Base-by-base conservation (phyloP, 2,329 filamentous ascomycete species). In the Xylaria digitata region DNA sequence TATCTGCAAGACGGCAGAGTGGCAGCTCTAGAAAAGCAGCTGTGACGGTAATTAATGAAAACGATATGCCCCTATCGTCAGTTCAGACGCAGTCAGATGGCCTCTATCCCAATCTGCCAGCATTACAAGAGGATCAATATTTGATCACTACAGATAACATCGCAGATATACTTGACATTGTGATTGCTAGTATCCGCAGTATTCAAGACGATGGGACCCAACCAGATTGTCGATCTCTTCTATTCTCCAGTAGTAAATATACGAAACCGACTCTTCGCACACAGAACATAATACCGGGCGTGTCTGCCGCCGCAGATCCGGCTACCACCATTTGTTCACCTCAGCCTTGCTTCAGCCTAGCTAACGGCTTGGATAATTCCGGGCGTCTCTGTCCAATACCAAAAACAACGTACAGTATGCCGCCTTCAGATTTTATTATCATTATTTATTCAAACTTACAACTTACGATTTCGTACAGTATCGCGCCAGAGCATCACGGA, bases 401-500 rank as follows among this genome's bases (percentile, higher is more conserved):
- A 11, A 74, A 70, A 63, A 64, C 73, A 7, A 77, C 74, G 7
- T 74, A 68, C 34, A 50, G 64, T 69, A 67, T 61, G 57, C 6
- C 8, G 7, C 21, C 2, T 11, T n/a, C 19, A 7, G 9, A 17
- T 13, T n/a, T 19, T 21, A 11, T 55, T 13, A 0, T 30, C 8
- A 8, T 8, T 7, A 30, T 3, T 5, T 17, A 1, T 17, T 21
- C 6, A 8, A n/a, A 40, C 2, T 11, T 19, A 19, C 9, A 19
- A 40, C 66, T 68, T 3, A 68, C 34, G 0, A 6, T 6, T 32
- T 53, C n/a, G 2, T 19, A 23, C n/a, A 68, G 72, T 78, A 58
- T 76, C 76, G 19, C 75, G 75, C 42, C 75, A 76, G 46, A 77
- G 76, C 45, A 72, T 78, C n/a, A 76, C 75, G 21, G 74, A 78